Percentiles rank a stretch among this genome's conserved stretches.
These are phyloP conservation scores for Crotalaria pallida DNA, from an alignment of 306 rosid genomes.

Conservation along the genomic window DNA sequence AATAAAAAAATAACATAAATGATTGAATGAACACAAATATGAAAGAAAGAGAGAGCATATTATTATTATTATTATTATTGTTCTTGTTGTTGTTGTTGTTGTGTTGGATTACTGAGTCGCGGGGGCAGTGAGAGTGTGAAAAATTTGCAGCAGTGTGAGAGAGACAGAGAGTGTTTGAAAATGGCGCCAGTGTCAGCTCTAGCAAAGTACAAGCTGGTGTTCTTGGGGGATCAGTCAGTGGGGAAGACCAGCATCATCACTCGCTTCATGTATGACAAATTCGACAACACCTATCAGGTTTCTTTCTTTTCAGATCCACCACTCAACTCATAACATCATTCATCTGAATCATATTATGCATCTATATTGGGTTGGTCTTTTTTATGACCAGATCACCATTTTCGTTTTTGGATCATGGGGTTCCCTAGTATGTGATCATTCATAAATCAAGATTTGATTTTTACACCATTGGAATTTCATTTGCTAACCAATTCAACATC, in stretches of 20 bases:
- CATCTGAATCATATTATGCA: constrained; percentile 10
- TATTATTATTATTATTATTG: too few species aligned
- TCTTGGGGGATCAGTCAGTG: constrained; percentile 45
- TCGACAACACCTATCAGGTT: constrained; percentile 46
- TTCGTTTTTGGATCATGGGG: constrained; percentile 7
- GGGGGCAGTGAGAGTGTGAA: too few species aligned
- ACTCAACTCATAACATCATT: too few species aligned
- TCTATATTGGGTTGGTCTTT: too few species aligned
- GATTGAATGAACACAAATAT: too few species aligned
- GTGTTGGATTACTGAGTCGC: too few species aligned
- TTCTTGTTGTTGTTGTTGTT: too few species aligned
- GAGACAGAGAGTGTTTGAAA: neutral
- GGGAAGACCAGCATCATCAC: constrained; percentile 51
- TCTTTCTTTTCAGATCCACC: constrained; percentile 6
- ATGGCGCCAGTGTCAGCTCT: constrained; percentile 50
- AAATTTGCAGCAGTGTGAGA: neutral
- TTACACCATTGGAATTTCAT: neutral
- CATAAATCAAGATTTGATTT: neutral
- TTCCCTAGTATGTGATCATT: neutral
- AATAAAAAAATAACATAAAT: too few species aligned
- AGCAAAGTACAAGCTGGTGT: constrained; percentile 48
- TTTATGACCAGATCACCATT: constrained; percentile 20
- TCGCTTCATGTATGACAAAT: constrained; percentile 48
- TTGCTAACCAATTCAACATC: neutral
- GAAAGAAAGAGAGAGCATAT: too few species aligned